Evolutionary conservation across 768 basidiomycete species (phyloP).

Genomic region (Roridomyces roridus): DNA sequence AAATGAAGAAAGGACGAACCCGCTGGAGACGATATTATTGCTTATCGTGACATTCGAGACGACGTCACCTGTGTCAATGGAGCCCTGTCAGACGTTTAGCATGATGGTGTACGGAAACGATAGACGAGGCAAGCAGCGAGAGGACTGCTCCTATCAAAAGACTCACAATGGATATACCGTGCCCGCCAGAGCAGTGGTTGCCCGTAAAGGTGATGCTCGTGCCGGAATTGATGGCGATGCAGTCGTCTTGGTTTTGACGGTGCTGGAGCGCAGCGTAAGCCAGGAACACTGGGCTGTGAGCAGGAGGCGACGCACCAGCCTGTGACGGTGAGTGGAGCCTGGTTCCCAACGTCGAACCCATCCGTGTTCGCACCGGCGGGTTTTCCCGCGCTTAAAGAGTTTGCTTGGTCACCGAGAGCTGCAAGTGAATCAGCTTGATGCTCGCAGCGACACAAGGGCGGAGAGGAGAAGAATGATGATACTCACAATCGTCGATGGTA

Average conservation of each 20-base stretch:
- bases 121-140: slow-evolving; percentile 22
- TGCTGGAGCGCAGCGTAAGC: slow-evolving; percentile 20
- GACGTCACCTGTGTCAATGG: slow-evolving; percentile 50
- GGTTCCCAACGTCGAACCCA: slow-evolving; percentile 48
- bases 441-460: slow-evolving; percentile 2
- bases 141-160: slow-evolving; percentile 30
- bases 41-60: slow-evolving; percentile 56
- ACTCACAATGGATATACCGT: slow-evolving; percentile 71
- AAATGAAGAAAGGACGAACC: slow-evolving; percentile 1
- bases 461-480: background rate
- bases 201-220: slow-evolving; percentile 52
- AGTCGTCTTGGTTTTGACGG: slow-evolving; percentile 61
- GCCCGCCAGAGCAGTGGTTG: slow-evolving; percentile 64
- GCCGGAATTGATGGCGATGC: slow-evolving; percentile 58
- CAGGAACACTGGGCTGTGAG: no score
- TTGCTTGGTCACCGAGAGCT: slow-evolving; percentile 61
- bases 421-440: background rate
- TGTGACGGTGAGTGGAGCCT: background rate
- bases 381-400: slow-evolving; percentile 52
- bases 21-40: slow-evolving; percentile 64
- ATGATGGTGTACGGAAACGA: slow-evolving; percentile 41
- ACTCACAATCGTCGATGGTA: slow-evolving; percentile 63
- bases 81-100: slow-evolving; percentile 47
- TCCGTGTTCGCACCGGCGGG: slow-evolving; percentile 58
- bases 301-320: background rate